Evolutionary conservation across 768 basidiomycete genomes (phyloP).

Genomic region (Kwoniella europaea): DNA sequence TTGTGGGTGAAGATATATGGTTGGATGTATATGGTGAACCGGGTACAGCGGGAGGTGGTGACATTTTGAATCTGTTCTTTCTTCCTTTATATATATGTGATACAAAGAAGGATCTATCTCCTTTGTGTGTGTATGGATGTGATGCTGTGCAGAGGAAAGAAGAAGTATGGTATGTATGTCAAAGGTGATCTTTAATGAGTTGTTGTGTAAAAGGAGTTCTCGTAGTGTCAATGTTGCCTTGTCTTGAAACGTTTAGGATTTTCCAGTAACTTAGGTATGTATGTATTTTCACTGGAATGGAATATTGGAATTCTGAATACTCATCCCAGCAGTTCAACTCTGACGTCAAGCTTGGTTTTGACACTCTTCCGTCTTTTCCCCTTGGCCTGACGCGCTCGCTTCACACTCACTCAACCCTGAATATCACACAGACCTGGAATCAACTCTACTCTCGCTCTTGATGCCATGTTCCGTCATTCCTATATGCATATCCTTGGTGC

Average conservation of each 20-base stretch:
- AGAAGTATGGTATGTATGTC: background rate
- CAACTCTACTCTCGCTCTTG: background rate
- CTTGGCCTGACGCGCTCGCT: background rate
- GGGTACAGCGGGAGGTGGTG: constrained; percentile 25
- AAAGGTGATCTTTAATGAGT: background rate
- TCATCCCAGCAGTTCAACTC: background rate
- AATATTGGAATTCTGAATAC: background rate
- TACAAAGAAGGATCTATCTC: background rate
- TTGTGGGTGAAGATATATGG: constrained; percentile 23
- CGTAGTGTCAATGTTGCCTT: background rate
- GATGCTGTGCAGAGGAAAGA: background rate
- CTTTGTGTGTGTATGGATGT: background rate
- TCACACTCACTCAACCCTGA: background rate
- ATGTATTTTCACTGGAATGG: background rate
- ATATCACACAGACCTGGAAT: background rate
- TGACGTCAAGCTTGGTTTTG: background rate
- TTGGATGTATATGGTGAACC: constrained; percentile 28
- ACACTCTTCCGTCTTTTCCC: background rate
- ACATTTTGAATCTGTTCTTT: background rate
- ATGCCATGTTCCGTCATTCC: constrained; percentile 1
- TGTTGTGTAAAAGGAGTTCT: background rate
- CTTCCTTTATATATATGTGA: background rate
- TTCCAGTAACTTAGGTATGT: background rate
- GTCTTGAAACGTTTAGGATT: constrained; percentile 1
- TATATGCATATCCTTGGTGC: background rate